These are phyloP conservation scores for Coffea canephora DNA, from an alignment of 257 asterid genomes.

Conservation along the genomic window DNA sequence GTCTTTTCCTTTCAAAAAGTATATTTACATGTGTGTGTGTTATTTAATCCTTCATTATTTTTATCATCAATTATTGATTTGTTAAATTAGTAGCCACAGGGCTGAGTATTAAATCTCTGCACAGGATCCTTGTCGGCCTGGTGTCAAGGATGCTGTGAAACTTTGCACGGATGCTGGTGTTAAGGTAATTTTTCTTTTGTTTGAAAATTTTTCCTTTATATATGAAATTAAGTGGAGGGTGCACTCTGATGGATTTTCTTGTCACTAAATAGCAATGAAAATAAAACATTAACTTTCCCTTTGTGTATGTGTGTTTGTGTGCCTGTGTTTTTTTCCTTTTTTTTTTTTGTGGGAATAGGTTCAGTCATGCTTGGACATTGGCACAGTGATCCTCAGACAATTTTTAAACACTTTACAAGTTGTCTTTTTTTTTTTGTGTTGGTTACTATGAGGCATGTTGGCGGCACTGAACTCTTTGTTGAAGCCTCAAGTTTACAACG, in stretches of 20 bases:
- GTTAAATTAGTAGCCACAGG: background rate
- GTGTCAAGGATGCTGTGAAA: constrained; percentile 87
- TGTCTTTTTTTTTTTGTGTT: background rate
- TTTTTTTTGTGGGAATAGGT: background rate
- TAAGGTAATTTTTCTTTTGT: constrained; percentile 50
- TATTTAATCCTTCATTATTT: background rate
- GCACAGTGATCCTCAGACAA: background rate
- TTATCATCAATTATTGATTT: background rate
- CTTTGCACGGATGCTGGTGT: constrained; percentile 87
- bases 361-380: background rate
- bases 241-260: background rate
- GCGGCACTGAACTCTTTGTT: background rate
- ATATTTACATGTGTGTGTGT: background rate
- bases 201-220: background rate
- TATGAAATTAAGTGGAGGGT: background rate
- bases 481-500: background rate
- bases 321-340: background rate
- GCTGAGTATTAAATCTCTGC: constrained; percentile 15
- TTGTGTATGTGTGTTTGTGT: no score
- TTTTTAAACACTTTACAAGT: background rate
- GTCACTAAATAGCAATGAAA: no score
- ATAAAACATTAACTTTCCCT: background rate
- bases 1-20: background rate
- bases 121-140: constrained; percentile 99
- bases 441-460: background rate